Conservation (phyloP, 2,329 filamentous ascomycete species). For the Chalaropsis ovoidea region DNA sequence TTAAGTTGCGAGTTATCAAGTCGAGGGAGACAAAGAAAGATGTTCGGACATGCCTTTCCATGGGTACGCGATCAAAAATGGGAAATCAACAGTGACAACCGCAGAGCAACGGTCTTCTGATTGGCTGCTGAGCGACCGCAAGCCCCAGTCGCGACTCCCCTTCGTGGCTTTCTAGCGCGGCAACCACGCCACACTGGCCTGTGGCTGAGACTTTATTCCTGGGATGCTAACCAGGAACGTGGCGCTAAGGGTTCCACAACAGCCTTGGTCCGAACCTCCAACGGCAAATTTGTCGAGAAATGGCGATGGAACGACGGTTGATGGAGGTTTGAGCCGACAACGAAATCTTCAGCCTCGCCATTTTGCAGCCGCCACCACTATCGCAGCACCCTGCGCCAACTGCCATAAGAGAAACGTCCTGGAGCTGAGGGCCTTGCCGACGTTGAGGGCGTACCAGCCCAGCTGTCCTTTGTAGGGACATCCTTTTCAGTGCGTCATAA, state of each 20-base stretch:
- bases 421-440: constrained; percentile 10
- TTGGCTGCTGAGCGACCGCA: constrained; percentile 33
- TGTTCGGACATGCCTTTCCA: constrained; percentile 25
- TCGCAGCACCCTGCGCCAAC: not conserved
- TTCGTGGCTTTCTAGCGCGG: constrained; percentile 16
- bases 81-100: constrained; percentile 45
- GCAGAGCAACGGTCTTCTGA: constrained; percentile 43
- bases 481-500: constrained; percentile 17
- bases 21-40: constrained; percentile 25
- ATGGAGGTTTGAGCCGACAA: not conserved
- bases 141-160: constrained; percentile 23
- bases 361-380: not conserved
- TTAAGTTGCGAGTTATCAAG: constrained; percentile 23
- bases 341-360: not conserved
- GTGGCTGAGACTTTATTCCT: constrained; percentile 16
- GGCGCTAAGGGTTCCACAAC: constrained; percentile 22
- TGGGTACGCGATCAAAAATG: constrained; percentile 25
- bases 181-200: constrained; percentile 13
- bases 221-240: not conserved
- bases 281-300: constrained; percentile 22
- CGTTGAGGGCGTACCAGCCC: constrained; percentile 19
- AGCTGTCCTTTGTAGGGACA: constrained; percentile 18
- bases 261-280: not conserved
- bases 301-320: constrained; percentile 7
- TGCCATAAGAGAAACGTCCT: not conserved